These are phyloP conservation scores for Vanilla planifolia DNA, from an alignment of 106 monocot species.

Conservation along the genomic window DNA sequence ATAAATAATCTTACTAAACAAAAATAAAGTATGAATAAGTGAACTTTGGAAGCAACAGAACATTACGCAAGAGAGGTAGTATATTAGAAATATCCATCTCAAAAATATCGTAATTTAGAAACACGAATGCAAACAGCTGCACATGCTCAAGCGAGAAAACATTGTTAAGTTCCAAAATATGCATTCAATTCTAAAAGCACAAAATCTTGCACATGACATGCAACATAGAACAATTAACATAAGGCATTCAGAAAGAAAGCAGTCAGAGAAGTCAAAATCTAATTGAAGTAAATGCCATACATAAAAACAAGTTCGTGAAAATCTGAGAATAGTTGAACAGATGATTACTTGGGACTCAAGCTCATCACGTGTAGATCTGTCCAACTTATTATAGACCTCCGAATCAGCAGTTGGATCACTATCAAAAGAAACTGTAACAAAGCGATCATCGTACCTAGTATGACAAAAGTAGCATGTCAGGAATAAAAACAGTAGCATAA, in stretches of 20 bases:
- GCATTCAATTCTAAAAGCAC: neutral
- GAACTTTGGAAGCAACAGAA: no score
- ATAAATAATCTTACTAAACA: no score
- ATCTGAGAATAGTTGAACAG: neutral
- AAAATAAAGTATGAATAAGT: no score
- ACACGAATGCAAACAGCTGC: no score
- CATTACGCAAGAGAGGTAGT: no score
- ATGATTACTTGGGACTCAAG: constrained; percentile 59
- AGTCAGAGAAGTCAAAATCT: no score
- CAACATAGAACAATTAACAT: no score
- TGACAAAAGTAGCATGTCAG: neutral
- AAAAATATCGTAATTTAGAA: no score
- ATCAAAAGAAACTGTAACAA: constrained; percentile 82
- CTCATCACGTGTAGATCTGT: constrained; percentile 52
- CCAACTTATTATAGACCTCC: constrained; percentile 68
- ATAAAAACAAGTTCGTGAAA: neutral
- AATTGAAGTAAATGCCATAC: no score
- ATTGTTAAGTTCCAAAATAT: neutral
- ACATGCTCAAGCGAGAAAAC: no score
- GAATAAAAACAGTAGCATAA: neutral
- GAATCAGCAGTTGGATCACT: constrained; percentile 81
- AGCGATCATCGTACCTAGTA: constrained; percentile 65
- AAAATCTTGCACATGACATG: neutral
- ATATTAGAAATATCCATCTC: no score
- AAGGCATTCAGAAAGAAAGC: no score